phyloP scores from a whole-genome alignment of 2,329 filamentous ascomycete genomes.

The Pyrenophora tritici-repentis region DNA sequence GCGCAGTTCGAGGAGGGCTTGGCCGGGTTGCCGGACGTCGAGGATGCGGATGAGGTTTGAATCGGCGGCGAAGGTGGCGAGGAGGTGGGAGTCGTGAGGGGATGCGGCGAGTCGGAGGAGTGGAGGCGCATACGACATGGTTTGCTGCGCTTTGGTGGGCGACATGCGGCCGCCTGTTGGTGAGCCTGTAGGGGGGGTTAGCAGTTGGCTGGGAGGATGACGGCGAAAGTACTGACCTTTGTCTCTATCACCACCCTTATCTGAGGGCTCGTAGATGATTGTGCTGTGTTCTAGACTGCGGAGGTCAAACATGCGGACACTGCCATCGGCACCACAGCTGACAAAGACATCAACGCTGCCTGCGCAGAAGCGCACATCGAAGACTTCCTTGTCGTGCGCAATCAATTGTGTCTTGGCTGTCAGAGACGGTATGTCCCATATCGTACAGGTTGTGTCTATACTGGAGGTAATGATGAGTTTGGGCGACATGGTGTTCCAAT shows the following conservation, averaged over 20 bases:
- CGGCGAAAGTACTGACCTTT: constrained; percentile 45
- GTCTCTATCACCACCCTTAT: constrained; percentile 66
- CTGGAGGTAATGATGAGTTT: constrained; percentile 98
- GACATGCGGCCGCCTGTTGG: constrained; percentile 61
- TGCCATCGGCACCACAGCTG: constrained; percentile 95
- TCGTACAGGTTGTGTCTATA: constrained; percentile 98
- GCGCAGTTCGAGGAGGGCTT: constrained; percentile 89
- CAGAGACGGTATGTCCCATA: constrained; percentile 98
- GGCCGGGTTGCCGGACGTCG: constrained; percentile 93
- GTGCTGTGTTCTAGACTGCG: constrained; percentile 96
- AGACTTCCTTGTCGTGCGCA: constrained; percentile 98
- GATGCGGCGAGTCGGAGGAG: constrained; percentile 84
- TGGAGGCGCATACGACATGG: constrained; percentile 67
- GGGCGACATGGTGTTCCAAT: constrained; percentile 97
- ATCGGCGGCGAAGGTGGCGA: constrained; percentile 96
- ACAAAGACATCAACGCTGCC: constrained; percentile 99
- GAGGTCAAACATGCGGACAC: constrained; percentile 97
- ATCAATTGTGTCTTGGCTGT: constrained; percentile 98
- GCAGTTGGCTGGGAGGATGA: not conserved
- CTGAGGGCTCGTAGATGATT: constrained; percentile 97
- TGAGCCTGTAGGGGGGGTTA: constrained; percentile 42
- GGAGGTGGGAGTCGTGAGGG: constrained; percentile 90
- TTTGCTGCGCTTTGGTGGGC: constrained; percentile 76
- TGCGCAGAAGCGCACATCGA: constrained; percentile 96
- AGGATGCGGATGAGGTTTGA: constrained; percentile 91